Conservation (phyloP, 306 rosid species). For the Quercus parvula region DNA sequence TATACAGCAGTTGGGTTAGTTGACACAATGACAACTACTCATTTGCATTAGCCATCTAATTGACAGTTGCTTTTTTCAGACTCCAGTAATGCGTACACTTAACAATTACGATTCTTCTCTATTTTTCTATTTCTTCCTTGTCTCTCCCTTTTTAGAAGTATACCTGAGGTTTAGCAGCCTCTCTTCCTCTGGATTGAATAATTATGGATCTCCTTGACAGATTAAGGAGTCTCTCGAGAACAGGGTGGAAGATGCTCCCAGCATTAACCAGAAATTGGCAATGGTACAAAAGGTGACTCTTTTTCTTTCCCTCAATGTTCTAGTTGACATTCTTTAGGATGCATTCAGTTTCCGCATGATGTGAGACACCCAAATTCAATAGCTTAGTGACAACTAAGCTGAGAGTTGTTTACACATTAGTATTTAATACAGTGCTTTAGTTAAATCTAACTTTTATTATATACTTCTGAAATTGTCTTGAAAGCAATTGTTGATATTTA, state of each 20-base stretch:
- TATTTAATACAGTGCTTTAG: not conserved
- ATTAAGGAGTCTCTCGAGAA: constrained; percentile 41
- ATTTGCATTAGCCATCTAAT: not conserved
- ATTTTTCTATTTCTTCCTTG: not conserved
- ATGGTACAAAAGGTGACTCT: constrained; percentile 52
- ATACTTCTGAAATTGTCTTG: not conserved
- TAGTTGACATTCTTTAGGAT: not conserved
- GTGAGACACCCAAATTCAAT: not conserved
- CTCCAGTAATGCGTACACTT: not conserved
- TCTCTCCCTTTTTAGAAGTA: not conserved
- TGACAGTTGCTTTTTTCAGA: not conserved
- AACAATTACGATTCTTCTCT: not conserved
- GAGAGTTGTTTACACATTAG: not conserved
- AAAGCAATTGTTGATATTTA: not conserved
- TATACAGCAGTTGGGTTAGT: not conserved
- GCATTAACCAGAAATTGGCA: constrained; percentile 39
- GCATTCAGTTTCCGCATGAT: not conserved
- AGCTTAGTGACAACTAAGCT: not conserved
- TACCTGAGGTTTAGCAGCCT: not conserved
- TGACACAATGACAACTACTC: not conserved
- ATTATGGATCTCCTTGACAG: constrained; percentile 30
- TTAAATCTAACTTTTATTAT: not conserved
- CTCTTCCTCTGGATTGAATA: constrained; percentile 14
- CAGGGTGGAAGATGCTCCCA: constrained; percentile 34
- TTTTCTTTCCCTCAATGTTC: not conserved